These are phyloP conservation scores for Mycena amicta DNA, from an alignment of 768 basidiomycete species.

Conservation along the genomic window DNA sequence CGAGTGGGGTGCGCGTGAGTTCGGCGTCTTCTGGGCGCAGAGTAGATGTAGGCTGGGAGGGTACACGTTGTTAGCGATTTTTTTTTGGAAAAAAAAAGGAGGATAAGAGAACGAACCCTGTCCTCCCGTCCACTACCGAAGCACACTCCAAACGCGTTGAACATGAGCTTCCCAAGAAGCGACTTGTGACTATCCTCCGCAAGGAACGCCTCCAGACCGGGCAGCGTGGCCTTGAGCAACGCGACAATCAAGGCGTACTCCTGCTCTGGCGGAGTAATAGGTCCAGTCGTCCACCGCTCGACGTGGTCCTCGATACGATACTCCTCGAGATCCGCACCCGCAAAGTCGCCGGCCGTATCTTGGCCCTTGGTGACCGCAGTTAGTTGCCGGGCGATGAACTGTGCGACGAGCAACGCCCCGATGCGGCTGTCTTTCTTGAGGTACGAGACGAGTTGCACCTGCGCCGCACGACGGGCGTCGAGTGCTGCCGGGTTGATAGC, in stretches of 20 bases:
- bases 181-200: conserved; percentile 62
- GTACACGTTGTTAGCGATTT: too few species aligned
- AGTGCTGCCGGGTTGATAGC: conserved; percentile 32
- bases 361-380: conserved; percentile 54
- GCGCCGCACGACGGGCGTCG: conserved; percentile 58
- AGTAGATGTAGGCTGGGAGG: conserved; percentile 58
- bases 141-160: conserved; percentile 78
- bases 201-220: conserved; percentile 73
- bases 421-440: conserved; percentile 49
- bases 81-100: neutral
- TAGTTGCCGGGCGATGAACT: conserved; percentile 75
- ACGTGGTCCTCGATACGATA: conserved; percentile 77
- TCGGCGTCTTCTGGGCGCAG: conserved; percentile 72
- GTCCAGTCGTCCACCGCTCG: conserved; percentile 72
- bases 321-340: conserved; percentile 49
- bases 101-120: conserved; percentile 49
- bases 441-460: conserved; percentile 58
- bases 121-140: conserved; percentile 68
- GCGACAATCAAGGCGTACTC: conserved; percentile 53
- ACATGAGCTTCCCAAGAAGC: conserved; percentile 70
- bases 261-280: conserved; percentile 49
- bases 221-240: conserved; percentile 63
- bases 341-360: conserved; percentile 39
- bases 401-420: conserved; percentile 62
- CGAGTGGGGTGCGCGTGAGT: conserved; percentile 74